Conservation (phyloP, 2,329 filamentous ascomycete species). For the Balansia obtecta region DNA sequence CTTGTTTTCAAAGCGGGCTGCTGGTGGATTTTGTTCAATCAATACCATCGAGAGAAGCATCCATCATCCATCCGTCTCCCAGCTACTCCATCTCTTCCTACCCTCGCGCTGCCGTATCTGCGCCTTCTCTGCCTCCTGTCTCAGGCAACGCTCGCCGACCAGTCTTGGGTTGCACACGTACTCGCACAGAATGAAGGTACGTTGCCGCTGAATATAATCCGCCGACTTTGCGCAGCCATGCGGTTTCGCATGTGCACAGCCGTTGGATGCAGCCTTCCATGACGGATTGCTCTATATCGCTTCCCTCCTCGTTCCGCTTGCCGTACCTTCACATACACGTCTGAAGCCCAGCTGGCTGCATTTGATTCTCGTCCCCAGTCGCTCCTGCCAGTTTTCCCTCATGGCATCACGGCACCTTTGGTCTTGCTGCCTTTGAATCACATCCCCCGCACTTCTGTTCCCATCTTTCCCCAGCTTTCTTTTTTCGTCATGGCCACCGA, state of each 20-base stretch:
- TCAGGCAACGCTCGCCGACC: constrained; percentile 1
- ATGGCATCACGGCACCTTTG: background rate
- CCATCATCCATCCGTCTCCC: no score
- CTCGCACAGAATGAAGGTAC: constrained; percentile 25
- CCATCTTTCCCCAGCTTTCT: background rate
- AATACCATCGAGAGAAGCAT: background rate
- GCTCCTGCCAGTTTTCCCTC: constrained; percentile 8
- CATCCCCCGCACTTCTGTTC: background rate
- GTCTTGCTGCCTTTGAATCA: background rate
- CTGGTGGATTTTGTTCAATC: no score
- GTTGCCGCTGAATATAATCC: constrained; percentile 2
- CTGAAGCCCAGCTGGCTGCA: background rate
- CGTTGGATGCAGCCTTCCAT: background rate
- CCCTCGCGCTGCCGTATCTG: background rate
- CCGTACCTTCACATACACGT: background rate
- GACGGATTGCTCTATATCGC: background rate
- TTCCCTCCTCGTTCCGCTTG: background rate
- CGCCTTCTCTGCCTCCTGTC: background rate
- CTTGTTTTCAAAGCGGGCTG: no score
- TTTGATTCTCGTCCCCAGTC: background rate
- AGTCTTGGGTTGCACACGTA: constrained; percentile 13
- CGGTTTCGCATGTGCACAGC: background rate
- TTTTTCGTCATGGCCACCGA: background rate
- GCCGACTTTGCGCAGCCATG: background rate
- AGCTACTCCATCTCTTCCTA: no score